Evolutionary conservation across 2,329 filamentous ascomycete genomes (phyloP).

Genomic region (Botrytis sinoallii): DNA sequence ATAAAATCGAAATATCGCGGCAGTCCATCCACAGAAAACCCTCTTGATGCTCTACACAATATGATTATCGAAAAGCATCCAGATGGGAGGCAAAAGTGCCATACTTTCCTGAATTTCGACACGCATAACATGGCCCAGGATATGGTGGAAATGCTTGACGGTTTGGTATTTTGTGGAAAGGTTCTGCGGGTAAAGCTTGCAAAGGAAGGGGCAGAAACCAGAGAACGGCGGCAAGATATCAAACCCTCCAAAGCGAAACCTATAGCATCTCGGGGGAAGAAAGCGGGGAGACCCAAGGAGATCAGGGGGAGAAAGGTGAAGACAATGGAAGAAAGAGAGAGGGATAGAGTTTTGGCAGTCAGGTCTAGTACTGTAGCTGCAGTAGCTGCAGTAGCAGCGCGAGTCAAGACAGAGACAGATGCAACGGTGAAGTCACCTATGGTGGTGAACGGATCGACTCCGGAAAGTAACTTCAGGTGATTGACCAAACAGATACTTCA

Average conservation of each 20-base stretch:
- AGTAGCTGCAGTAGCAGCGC: neutral
- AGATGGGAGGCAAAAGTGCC: conserved; percentile 21
- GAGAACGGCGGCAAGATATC: neutral
- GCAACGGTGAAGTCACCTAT: neutral
- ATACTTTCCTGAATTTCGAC: conserved; percentile 28
- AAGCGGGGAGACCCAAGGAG: neutral
- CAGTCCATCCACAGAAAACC: conserved; percentile 1
- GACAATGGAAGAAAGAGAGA: neutral
- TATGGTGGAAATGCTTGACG: conserved; percentile 8
- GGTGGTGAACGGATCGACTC: conserved; percentile 17
- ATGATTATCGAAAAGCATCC: conserved; percentile 23
- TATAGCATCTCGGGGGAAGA: neutral
- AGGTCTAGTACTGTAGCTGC: neutral
- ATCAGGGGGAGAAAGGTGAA: too few relatives aligned
- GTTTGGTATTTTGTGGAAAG: neutral
- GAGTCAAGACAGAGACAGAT: neutral
- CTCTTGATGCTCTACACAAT: conserved; percentile 12
- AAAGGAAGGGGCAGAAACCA: conserved; percentile 16
- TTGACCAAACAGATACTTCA: neutral
- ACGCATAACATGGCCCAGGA: conserved; percentile 21
- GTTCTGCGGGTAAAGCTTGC: conserved; percentile 13
- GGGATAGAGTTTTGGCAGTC: neutral
- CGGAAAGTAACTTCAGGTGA: neutral
- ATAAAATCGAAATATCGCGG: neutral
- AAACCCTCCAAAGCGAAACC: neutral